These are phyloP conservation scores for Acanthamoeba polyphaga DNA, from an alignment of 208 protist species.

Conservation along the genomic window DNA sequence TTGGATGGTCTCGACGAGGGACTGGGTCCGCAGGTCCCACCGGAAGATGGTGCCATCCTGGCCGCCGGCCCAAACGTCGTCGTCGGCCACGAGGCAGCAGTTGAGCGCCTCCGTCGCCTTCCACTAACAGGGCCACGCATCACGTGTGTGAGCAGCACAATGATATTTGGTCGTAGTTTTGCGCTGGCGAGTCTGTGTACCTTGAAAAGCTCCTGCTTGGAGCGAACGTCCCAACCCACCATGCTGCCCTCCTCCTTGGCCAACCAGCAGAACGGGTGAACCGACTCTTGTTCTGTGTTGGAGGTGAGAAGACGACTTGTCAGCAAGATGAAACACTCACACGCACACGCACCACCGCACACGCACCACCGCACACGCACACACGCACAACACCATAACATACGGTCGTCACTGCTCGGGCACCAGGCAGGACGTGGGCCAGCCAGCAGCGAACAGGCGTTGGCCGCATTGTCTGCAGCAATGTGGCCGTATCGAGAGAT, in stretches of 20 bases:
- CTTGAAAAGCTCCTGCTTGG: not conserved
- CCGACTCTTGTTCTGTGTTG: not conserved
- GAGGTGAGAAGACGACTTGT: not conserved
- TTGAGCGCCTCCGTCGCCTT: not conserved
- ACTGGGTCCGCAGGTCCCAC: not conserved
- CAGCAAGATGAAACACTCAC: too few species aligned
- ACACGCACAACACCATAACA: not conserved
- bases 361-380: too few species aligned
- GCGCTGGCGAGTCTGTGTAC: not conserved
- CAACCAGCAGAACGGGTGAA: not conserved
- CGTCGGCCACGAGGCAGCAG: not conserved
- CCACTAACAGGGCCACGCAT: not conserved
- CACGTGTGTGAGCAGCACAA: too few species aligned
- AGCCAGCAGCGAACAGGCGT: not conserved
- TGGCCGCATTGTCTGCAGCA: not conserved
- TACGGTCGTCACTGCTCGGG: not conserved
- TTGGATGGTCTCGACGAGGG: not conserved
- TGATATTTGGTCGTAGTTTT: too few species aligned
- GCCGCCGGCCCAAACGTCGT: constrained; percentile 24
- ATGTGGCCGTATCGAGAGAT: not conserved
- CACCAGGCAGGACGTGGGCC: not conserved
- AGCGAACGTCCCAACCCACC: constrained; percentile 7
- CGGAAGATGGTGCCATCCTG: constrained; percentile 19
- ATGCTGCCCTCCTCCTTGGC: constrained; percentile 13
- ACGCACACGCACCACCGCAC: too few species aligned